Conservation (phyloP, 23 red algal genomes). For the Gracilaria domingensis region DNA sequence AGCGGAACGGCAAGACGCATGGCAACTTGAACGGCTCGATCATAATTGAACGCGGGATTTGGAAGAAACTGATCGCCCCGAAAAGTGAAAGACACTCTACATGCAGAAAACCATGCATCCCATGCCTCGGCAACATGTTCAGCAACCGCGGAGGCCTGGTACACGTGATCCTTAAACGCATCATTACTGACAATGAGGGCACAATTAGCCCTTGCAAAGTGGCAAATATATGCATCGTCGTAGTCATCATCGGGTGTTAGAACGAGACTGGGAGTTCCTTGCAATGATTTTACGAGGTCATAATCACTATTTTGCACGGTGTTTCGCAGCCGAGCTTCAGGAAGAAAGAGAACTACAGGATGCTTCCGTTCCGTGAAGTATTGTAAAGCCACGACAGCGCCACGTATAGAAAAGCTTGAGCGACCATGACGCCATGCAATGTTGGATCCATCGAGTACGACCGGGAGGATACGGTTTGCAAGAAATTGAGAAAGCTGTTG, state of each 20-base stretch:
- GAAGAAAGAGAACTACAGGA: constrained; percentile 67
- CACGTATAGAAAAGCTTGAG: constrained; percentile 58
- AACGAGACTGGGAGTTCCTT: constrained; percentile 38
- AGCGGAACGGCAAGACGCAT: not conserved
- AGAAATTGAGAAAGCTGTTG: not conserved
- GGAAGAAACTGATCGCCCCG: constrained; percentile 72
- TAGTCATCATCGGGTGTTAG: constrained; percentile 74
- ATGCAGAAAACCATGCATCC: constrained; percentile 57
- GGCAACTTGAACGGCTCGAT: constrained; percentile 47
- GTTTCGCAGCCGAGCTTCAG: constrained; percentile 57
- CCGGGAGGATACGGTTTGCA: not conserved
- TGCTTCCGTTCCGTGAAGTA: constrained; percentile 63
- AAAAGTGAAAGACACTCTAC: constrained; percentile 80
- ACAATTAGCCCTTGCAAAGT: constrained; percentile 54
- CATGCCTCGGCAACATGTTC: not conserved
- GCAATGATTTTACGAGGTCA: constrained; percentile 17
- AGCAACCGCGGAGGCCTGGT: constrained; percentile 58
- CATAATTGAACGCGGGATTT: constrained; percentile 74
- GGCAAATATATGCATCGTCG: constrained; percentile 76
- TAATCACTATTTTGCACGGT: constrained; percentile 9
- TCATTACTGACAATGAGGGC: constrained; percentile 83
- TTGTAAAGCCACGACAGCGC: constrained; percentile 49
- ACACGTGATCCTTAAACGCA: constrained; percentile 65
- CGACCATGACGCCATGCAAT: constrained; percentile 81
- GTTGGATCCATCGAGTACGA: constrained; percentile 85